phyloP scores from a whole-genome alignment of 1,139 yeast genomes.

The Diutina mesorugosa region DNA sequence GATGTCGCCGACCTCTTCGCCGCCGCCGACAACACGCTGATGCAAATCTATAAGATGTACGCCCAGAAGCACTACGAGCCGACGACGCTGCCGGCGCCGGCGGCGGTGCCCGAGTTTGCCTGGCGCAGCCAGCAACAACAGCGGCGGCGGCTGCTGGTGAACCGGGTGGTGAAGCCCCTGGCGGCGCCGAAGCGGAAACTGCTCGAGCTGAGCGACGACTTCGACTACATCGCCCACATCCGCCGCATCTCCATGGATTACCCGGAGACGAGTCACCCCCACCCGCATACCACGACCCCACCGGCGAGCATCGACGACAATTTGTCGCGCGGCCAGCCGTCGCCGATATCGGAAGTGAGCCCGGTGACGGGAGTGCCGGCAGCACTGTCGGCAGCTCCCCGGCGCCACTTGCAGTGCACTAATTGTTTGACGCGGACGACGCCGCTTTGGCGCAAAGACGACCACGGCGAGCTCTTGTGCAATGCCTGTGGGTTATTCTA shows the following conservation, averaged over 20 bases:
- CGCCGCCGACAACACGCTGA: slow-evolving; percentile 1
- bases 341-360: neutral
- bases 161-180: neutral
- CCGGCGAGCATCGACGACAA: neutral
- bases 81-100: neutral
- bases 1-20: neutral
- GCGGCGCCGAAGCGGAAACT: neutral
- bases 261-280: neutral
- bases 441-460: slow-evolving; percentile 35
- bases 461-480: slow-evolving; percentile 30
- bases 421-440: slow-evolving; percentile 35
- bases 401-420: slow-evolving; percentile 21
- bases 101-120: neutral
- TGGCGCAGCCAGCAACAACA: neutral
- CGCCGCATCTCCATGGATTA: slow-evolving; percentile 26
- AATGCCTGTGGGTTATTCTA: slow-evolving; percentile 27
- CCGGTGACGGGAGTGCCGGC: neutral
- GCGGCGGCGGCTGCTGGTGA: neutral
- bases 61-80: neutral
- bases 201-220: slow-evolving; percentile 16
- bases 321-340: neutral
- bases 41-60: slow-evolving; percentile 2
- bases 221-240: slow-evolving; percentile 36
- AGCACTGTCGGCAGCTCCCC: slow-evolving; percentile 4
- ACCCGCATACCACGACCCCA: neutral